These are phyloP conservation scores for Gossypium lobatum DNA, from an alignment of 441 rosid species.

Conservation along the genomic window DNA sequence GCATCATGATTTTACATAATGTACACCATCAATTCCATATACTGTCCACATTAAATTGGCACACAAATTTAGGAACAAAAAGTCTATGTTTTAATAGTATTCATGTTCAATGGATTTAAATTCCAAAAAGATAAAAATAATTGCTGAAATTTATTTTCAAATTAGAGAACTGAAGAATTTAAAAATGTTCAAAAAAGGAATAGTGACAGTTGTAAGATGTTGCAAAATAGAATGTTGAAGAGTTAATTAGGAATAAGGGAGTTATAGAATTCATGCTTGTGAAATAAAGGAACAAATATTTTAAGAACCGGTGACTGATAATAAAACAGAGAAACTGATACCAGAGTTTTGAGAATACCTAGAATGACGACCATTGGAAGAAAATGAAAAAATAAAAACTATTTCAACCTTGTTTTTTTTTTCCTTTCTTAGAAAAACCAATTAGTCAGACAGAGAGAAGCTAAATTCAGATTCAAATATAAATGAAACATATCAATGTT, in stretches of 20 bases:
- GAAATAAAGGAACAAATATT: neutral
- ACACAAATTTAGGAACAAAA: neutral
- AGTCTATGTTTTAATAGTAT: neutral
- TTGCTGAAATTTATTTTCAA: neutral
- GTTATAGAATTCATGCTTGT: neutral
- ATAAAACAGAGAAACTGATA: slow-evolving; percentile 2
- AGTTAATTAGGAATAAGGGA: neutral
- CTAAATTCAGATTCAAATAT: neutral
- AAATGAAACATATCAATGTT: slow-evolving; percentile 2
- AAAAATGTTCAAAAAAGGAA: neutral
- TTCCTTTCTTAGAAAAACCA: neutral
- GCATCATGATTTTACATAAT: neutral
- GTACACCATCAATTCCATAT: neutral
- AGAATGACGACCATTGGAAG: neutral
- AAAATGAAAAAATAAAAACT: neutral
- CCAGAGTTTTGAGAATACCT: neutral
- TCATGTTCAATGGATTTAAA: neutral
- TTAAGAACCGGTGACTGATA: neutral
- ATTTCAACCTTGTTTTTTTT: neutral
- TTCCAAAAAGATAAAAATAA: neutral
- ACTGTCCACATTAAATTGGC: neutral
- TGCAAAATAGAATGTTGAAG: neutral
- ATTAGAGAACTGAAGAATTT: neutral
- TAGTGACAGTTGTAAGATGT: neutral
- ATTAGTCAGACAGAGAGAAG: neutral